Evolutionary conservation across 192 early-diverging fungal species (phyloP), one percentile per base, ranked within the genome.

Genomic region (Coemansia guatemalensis): DNA sequence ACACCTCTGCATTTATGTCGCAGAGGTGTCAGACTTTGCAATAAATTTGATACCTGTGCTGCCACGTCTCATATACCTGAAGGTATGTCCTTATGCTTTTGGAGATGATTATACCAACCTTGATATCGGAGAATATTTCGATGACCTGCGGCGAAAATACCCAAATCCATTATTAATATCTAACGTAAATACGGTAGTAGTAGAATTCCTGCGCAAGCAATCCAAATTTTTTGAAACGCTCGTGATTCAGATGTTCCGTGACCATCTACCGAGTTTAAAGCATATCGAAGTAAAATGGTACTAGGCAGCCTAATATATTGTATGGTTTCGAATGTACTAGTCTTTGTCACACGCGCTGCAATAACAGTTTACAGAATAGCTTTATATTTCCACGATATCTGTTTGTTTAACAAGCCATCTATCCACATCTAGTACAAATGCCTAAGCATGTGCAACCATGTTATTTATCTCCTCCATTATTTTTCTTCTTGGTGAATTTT

Each of bases 381-480:
- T 55, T 55, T 11, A 9, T 44, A 30, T 22, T 5, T 22, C 17
- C 21, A 58, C 0, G 30, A n/a, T 17, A 55, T 52, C 14, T 21
- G 2, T 22, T 8, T 58, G 32, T 58, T 22, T 27, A 23, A 14
- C 21, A 17, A 41, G 56, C n/a, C 39, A 17, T 44, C 39, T 44
- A 17, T 44, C 39, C 39, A 44, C 39, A 44, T 44, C 39, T 44
- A 17, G 1, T 44, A 17, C 12, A 33, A 53, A 25, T 51, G 24
- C 8, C 48, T 53, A 58, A 6, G 24, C 20, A 27, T 58, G 12
- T 9, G 70, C 74, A 8, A 82, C 58, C 48, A 82, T 48, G 20
- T 53, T 67, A 44, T 69, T 67, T 25, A 82, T 76, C 32, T 76
- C 74, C 50, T 72, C 58, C 79, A 82, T 67, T 23, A 66, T 49